phyloP scores from a whole-genome alignment of 345 rosid species.

The Gossypium ekmanianum region DNA sequence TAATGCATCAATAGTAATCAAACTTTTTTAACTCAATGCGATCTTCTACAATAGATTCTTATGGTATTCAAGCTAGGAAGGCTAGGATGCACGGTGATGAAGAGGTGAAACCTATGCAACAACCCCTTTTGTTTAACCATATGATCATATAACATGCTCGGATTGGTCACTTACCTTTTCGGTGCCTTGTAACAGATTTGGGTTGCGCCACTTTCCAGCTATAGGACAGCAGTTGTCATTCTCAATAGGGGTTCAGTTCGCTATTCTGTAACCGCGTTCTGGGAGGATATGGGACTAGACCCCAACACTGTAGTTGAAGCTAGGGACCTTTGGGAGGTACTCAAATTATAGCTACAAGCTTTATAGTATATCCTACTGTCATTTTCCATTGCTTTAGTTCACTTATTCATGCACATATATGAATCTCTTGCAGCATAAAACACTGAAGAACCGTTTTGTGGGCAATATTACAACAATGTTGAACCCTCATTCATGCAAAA shows the following conservation, averaged over 20 bases:
- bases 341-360: neutral
- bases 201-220: constrained; percentile 65
- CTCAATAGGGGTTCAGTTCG: constrained; percentile 47
- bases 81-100: constrained; percentile 56
- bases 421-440: constrained; percentile 60
- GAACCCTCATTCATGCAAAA: constrained; percentile 61
- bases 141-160: neutral
- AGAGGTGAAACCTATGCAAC: constrained; percentile 43
- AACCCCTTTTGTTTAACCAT: neutral
- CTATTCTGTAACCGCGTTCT: constrained; percentile 48
- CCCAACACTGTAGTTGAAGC: constrained; percentile 41
- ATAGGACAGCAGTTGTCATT: constrained; percentile 53
- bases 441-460: constrained; percentile 44
- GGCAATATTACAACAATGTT: constrained; percentile 53
- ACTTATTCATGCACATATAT: constrained; percentile 13
- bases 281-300: constrained; percentile 67
- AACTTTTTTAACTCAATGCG: constrained; percentile 1
- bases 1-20: neutral
- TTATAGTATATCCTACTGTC: neutral
- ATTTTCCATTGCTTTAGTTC: neutral
- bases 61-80: constrained; percentile 80
- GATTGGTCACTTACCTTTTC: neutral
- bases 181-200: constrained; percentile 42
- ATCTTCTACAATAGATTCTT: constrained; percentile 41
- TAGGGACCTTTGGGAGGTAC: constrained; percentile 80